Evolutionary conservation across 2,329 filamentous ascomycete species (phyloP).

Genomic region (Trichophyton verrucosum): DNA sequence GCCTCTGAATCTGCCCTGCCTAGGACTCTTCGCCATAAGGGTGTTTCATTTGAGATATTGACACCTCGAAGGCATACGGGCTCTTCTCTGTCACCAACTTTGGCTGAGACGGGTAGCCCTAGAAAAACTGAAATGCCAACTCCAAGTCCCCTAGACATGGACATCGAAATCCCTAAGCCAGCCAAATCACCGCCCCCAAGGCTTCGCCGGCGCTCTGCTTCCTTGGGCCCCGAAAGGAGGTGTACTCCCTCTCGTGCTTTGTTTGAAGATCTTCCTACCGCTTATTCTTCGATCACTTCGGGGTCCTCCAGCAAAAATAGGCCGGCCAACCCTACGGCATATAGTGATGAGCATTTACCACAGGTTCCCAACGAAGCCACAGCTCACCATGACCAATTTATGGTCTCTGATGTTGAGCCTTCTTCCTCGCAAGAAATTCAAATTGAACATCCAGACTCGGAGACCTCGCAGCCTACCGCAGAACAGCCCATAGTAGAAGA

Average conservation of each 20-base stretch:
- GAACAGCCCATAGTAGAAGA: neutral
- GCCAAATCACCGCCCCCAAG: neutral
- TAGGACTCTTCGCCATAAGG: slow-evolving; percentile 10
- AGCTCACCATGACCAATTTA: neutral
- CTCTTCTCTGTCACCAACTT: neutral
- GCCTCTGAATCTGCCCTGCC: slow-evolving; percentile 8
- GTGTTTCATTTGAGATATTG: slow-evolving; percentile 15
- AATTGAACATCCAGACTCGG: neutral
- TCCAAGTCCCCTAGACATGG: neutral
- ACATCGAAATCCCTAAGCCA: neutral
- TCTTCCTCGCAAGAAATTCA: neutral
- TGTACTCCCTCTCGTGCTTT: slow-evolving; percentile 13
- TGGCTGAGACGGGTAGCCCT: neutral
- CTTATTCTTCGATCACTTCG: slow-evolving; percentile 15
- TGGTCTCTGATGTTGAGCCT: neutral
- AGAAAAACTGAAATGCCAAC: neutral
- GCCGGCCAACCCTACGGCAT: neutral
- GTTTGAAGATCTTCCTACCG: slow-evolving; percentile 15
- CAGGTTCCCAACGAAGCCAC: neutral
- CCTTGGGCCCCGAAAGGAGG: slow-evolving; percentile 5
- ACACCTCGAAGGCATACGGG: slow-evolving; percentile 7
- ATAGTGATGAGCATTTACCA: neutral
- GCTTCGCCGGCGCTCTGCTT: slow-evolving; percentile 5
- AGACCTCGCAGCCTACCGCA: neutral
- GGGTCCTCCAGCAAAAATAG: slow-evolving; percentile 2